Evolutionary conservation across 352 stramenopile genomes (phyloP).

Genomic region (Pythium diclinum): DNA sequence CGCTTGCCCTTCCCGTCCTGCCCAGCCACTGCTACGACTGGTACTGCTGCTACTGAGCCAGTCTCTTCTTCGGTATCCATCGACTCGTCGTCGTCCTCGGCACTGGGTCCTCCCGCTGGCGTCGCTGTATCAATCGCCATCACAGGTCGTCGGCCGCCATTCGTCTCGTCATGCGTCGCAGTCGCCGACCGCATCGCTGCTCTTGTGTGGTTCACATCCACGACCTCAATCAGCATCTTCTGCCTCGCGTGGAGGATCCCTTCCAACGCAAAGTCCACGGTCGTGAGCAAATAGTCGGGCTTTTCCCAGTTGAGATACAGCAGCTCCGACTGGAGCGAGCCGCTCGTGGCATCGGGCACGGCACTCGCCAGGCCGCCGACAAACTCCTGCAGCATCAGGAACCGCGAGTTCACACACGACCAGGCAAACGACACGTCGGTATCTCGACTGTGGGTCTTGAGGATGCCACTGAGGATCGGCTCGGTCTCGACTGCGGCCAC

Average conservation of each 20-base stretch:
- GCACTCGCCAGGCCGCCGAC: conserved; percentile 44
- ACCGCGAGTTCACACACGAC: conserved; percentile 51
- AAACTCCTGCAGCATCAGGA: conserved; percentile 57
- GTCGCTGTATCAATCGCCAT: conserved; percentile 16
- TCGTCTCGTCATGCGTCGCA: background rate
- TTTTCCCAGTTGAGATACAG: conserved; percentile 61
- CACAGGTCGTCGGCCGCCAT: background rate
- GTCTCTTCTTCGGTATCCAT: conserved; percentile 3
- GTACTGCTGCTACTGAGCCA: too few relatives aligned
- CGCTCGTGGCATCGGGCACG: conserved; percentile 31
- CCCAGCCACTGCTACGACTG: too few relatives aligned
- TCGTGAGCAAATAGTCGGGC: conserved; percentile 53
- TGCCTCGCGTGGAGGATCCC: conserved; percentile 66
- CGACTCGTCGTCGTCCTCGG: background rate
- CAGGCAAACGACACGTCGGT: conserved; percentile 63
- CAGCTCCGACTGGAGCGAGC: conserved; percentile 40
- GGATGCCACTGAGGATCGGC: conserved; percentile 43
- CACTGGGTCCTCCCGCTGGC: background rate
- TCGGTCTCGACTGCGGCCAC: conserved; percentile 40
- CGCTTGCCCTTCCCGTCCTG: background rate
- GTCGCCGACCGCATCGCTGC: background rate
- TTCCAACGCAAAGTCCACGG: conserved; percentile 61
- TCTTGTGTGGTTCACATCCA: conserved; percentile 45
- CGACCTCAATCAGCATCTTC: conserved; percentile 60
- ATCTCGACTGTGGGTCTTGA: conserved; percentile 57